These are phyloP conservation scores for Pseudonectria buxi DNA, from an alignment of 2,329 filamentous ascomycete genomes.

Conservation along the genomic window DNA sequence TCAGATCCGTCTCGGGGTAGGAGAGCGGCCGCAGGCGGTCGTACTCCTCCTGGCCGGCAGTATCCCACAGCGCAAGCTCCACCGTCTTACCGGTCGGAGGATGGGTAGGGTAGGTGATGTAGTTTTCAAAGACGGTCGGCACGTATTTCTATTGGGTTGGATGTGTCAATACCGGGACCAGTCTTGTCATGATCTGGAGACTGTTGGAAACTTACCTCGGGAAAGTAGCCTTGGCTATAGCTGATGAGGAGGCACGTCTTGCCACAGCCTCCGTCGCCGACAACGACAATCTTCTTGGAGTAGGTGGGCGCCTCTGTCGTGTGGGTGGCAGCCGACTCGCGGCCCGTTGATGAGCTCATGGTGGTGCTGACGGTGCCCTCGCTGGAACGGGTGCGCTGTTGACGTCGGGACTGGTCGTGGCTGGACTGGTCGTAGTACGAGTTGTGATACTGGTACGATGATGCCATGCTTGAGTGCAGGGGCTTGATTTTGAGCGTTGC, in stretches of 20 bases:
- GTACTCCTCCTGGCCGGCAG: slow-evolving; percentile 97
- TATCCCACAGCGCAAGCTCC: slow-evolving; percentile 96
- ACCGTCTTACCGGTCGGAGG: slow-evolving; percentile 84
- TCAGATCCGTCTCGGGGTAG: slow-evolving; percentile 94
- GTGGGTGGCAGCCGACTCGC: slow-evolving; percentile 73
- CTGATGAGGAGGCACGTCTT: slow-evolving; percentile 98
- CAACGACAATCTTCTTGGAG: slow-evolving; percentile 99
- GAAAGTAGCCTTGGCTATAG: slow-evolving; percentile 98
- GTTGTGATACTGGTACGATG: slow-evolving; percentile 47
- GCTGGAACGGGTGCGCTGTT: slow-evolving; percentile 62
- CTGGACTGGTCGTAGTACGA: slow-evolving; percentile 41
- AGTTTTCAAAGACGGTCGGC: slow-evolving; percentile 98
- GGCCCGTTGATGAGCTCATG: slow-evolving; percentile 66
- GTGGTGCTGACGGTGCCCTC: slow-evolving; percentile 86
- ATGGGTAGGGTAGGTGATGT: slow-evolving; percentile 95
- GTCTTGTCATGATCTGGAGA: too few relatives aligned
- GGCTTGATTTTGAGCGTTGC: slow-evolving; percentile 7
- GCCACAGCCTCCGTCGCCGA: slow-evolving; percentile 94
- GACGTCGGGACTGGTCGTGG: slow-evolving; percentile 35
- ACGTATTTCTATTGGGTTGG: slow-evolving; percentile 81
- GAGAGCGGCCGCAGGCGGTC: slow-evolving; percentile 91
- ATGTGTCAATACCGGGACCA: too few relatives aligned
- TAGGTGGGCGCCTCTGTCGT: slow-evolving; percentile 87
- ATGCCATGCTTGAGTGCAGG: slow-evolving; percentile 39
- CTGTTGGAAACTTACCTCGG: slow-evolving; percentile 62